phyloP scores from a whole-genome alignment of 495 filamentous ascomycete genomes.

The Penicillium maclennaniae region DNA sequence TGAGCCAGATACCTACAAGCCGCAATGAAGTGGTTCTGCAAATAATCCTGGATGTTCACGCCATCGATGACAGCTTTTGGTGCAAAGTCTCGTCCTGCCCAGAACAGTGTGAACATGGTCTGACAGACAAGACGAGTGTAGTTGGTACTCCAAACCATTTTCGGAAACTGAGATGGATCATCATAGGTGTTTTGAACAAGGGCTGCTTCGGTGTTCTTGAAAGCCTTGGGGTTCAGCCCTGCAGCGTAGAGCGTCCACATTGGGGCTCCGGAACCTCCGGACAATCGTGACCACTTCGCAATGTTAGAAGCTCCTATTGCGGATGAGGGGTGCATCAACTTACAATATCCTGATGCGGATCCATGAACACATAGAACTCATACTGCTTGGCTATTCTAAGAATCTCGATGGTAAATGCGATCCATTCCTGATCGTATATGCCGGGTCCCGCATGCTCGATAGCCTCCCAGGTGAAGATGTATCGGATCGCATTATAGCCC shows the following conservation, averaged over 20 bases:
- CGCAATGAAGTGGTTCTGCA: conserved; percentile 80
- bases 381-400: conserved; percentile 81
- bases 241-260: conserved; percentile 98
- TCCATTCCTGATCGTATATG: conserved; percentile 91
- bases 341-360: conserved; percentile 95
- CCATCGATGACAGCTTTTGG: conserved; percentile 95
- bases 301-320: neutral
- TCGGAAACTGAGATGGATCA: conserved; percentile 82
- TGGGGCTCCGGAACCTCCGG: conserved; percentile 90
- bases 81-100: conserved; percentile 87
- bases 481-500: conserved; percentile 94
- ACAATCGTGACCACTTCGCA: conserved; percentile 82
- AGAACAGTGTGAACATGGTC: conserved; percentile 93
- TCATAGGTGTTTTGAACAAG: conserved; percentile 93
- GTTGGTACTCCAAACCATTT: conserved; percentile 99
- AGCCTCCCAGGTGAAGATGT: conserved; percentile 99
- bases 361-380: conserved; percentile 95
- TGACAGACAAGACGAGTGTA: conserved; percentile 84
- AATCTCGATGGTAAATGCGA: conserved; percentile 80
- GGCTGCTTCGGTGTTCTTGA: conserved; percentile 84
- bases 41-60: conserved; percentile 92
- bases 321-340: conserved; percentile 28
- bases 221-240: conserved; percentile 79
- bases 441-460: conserved; percentile 93
- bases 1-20: conserved; percentile 77